Evolutionary conservation across 2,329 filamentous ascomycete species (phyloP), one percentile per base, ranked within the genome.

Genomic region (Bipolaris cookei): DNA sequence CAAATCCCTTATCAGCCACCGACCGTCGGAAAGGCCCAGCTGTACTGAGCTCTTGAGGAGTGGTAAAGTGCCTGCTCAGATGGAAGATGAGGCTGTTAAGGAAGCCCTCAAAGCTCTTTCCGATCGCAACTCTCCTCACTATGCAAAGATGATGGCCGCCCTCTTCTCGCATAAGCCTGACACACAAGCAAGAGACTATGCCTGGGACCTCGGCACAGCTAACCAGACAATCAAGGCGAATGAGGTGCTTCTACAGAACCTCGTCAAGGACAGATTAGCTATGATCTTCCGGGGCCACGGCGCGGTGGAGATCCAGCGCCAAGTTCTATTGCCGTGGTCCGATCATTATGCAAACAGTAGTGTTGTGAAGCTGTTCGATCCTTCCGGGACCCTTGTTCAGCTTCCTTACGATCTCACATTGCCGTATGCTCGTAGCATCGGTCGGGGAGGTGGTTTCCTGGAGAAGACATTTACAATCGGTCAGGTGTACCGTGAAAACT

Each of bases 361-460:
- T 65, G 88, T 90, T 13, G 90, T 96, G 14, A 89, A 91, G 59
- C 78, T 98, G 13, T 81, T 99, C 23, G 92, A 97, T 73, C 83
- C 87, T 1, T 90, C 88, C 59, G 95, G 94, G 2, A 94, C 90
- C n/a, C 82, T 97, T 1, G 82, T 98, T 6, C 95, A 99, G 72
- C 79, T 99, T n/a, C 95, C 95, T 0, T 97, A 91, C 68, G 95
- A 99, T 74, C 81, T 98, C 20, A 97, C 92, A 1, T 83, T 98
- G 62, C 92, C 94, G 1, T 88, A 96, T 73, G 95, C 95, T 21
- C 86, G 94, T 52, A 87, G 89, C 55, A 85, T 99, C 50, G 92
- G 94, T 4, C 89, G 90, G 61, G 85, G 88, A 43, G 81, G 81
- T 11, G 81, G 86, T 0, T 82, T 86, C 1, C 78, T 91, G 4